Base-by-base conservation (phyloP, 306 rosid species). In the Sicyos baderoa region DNA sequence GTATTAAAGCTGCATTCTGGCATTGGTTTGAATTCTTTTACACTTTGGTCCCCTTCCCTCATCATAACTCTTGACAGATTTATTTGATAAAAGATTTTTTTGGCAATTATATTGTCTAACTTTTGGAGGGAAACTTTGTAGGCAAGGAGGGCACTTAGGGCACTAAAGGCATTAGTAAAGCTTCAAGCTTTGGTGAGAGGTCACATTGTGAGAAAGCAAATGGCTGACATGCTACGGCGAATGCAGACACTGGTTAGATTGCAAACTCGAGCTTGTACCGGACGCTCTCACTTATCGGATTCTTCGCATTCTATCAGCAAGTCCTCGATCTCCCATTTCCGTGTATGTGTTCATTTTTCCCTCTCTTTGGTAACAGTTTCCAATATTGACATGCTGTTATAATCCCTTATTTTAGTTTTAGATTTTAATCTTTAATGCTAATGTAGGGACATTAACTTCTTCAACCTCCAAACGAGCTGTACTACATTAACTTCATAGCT, bases 71-170 rank as follows among this genome's bases (percentile, higher is more conserved):
- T 37, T 37, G 6, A 5, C 44, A 37, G 44, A 37, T 37, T 37
- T 37, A 37, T 37, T 21, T 63, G 4, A 11, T 5, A 27, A 19
- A 45, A 56, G 51, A 9, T 52, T 32, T 56, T 25, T 40, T 18
- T 21, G 55, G 17, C 13, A 12, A 42, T 72, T 12, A 72, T 72
- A 57, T 2, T 72, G 45, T 25, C 22, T 22, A 23, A 12, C 37
- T 52, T 51, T 48, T 70, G 76, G 71, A 19, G 44, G 68, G 75
- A 27, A 64, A 73, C 66, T 77, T 42, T 7, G 75, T 68, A 93
- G 99, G 97, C 97, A 73, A 93, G 89, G 84, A 88, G 99, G 72
- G 99, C 99, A 7, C 63, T 93, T 55, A 87, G 87, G 76, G 97
- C 99, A 72, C 94, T 93, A 7, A 93, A 88, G 75, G 86, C 97